Evolutionary conservation across 1,139 yeast genomes (phyloP).

Genomic region (Suhomyces anneliseae): DNA sequence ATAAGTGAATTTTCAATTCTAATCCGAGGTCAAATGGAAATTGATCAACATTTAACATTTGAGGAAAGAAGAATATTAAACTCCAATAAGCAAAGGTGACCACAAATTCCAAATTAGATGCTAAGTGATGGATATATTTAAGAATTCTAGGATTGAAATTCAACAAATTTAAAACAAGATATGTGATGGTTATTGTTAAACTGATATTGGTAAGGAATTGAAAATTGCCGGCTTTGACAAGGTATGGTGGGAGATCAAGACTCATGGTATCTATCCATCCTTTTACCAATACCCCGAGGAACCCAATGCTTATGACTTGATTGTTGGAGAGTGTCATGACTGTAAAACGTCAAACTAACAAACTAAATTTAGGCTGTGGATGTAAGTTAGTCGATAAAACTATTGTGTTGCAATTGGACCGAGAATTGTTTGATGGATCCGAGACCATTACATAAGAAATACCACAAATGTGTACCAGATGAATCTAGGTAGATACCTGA

Average conservation of each 20-base stretch:
- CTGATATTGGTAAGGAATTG: conserved; percentile 26
- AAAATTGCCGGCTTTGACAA: conserved; percentile 22
- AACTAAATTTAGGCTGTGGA: too few species aligned
- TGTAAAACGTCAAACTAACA: too few species aligned
- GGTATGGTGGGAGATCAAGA: conserved; percentile 19
- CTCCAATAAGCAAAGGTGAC: conserved; percentile 28
- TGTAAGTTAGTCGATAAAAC: too few species aligned
- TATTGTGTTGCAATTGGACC: too few species aligned
- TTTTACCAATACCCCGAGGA: conserved; percentile 9
- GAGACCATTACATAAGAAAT: too few species aligned
- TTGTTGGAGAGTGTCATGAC: neutral
- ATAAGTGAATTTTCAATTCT: conserved; percentile 25
- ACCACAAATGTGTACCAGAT: too few species aligned
- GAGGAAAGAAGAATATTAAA: conserved; percentile 19
- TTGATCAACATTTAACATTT: conserved; percentile 19
- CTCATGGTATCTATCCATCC: conserved; percentile 18
- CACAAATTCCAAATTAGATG: conserved; percentile 21
- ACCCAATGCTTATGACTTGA: neutral
- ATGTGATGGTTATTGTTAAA: conserved; percentile 15
- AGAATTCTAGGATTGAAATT: conserved; percentile 2
- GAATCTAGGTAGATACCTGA: too few species aligned
- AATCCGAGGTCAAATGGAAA: conserved; percentile 18
- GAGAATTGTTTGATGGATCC: too few species aligned
- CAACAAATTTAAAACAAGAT: conserved; percentile 8
- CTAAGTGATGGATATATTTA: conserved; percentile 12